Evolutionary conservation across 768 basidiomycete species (phyloP).

Genomic region (Leucocoprinus sp.): DNA sequence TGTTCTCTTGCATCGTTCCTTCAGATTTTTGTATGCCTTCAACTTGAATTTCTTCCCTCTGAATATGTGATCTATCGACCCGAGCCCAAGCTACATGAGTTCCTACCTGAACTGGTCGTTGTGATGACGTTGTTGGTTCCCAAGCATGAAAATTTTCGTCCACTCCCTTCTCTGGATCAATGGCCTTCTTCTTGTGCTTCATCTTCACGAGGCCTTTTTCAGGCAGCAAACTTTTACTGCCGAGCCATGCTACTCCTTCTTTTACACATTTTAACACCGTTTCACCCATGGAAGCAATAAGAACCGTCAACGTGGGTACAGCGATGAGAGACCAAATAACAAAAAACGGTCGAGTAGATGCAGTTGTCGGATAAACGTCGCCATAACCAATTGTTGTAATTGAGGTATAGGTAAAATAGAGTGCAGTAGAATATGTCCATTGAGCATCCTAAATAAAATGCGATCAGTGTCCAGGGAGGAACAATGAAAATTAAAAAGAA

Average conservation of each 20-base stretch:
- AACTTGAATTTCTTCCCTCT: not conserved
- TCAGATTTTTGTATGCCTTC: not conserved
- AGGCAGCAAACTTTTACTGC: constrained; percentile 20
- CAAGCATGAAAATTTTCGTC: not conserved
- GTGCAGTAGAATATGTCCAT: constrained; percentile 29
- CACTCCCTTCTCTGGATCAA: constrained; percentile 6
- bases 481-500: not conserved
- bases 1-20: not conserved
- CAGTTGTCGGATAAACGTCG: constrained; percentile 28
- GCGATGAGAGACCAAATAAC: constrained; percentile 34
- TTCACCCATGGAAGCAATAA: constrained; percentile 42
- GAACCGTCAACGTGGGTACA: constrained; percentile 31
- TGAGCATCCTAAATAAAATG: constrained; percentile 10
- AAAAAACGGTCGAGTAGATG: constrained; percentile 32
- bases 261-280: constrained; percentile 33
- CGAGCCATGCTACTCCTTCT: constrained; percentile 24
- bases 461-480: not conserved
- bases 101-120: not conserved
- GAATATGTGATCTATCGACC: not conserved
- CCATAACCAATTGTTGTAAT: constrained; percentile 36
- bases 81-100: not conserved
- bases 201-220: constrained; percentile 15
- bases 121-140: not conserved
- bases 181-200: not conserved
- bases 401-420: constrained; percentile 32